Evolutionary conservation across 306 rosid species (phyloP).

Genomic region (Gastrolobium villosum): DNA sequence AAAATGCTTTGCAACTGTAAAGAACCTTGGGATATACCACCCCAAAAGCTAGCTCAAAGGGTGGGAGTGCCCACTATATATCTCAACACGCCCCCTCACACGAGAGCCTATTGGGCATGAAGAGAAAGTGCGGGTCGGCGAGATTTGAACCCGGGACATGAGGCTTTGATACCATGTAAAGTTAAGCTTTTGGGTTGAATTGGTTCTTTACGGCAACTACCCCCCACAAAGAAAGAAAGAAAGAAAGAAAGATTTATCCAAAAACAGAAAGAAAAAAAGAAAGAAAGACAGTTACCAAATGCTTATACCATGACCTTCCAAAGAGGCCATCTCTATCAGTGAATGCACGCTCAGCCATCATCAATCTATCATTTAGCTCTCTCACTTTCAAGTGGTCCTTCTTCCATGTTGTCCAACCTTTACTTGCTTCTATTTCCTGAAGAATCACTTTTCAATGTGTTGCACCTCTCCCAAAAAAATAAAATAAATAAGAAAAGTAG

Average conservation of each 20-base stretch:
- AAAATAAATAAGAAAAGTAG: neutral
- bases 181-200: no score
- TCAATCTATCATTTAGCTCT: slow-evolving; percentile 75
- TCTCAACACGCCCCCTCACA: no score
- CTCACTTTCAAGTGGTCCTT: slow-evolving; percentile 57
- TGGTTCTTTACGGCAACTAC: no score
- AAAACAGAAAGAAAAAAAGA: neutral
- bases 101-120: no score
- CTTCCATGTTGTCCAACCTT: slow-evolving; percentile 61
- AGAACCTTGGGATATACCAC: no score
- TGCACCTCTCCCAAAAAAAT: neutral
- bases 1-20: slow-evolving; percentile 38
- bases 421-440: slow-evolving; percentile 61
- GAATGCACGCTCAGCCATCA: slow-evolving; percentile 84
- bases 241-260: no score
- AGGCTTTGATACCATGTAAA: no score
- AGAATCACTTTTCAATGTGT: slow-evolving; percentile 32
- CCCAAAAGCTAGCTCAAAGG: no score
- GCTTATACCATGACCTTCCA: slow-evolving; percentile 77
- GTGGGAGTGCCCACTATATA: no score
- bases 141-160: no score
- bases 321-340: slow-evolving; percentile 76
- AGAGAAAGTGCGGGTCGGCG: no score
- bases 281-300: slow-evolving; percentile 57
- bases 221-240: no score